Conservation (phyloP, 805 yeast species). For the Tetrapisispora phaffii region DNA sequence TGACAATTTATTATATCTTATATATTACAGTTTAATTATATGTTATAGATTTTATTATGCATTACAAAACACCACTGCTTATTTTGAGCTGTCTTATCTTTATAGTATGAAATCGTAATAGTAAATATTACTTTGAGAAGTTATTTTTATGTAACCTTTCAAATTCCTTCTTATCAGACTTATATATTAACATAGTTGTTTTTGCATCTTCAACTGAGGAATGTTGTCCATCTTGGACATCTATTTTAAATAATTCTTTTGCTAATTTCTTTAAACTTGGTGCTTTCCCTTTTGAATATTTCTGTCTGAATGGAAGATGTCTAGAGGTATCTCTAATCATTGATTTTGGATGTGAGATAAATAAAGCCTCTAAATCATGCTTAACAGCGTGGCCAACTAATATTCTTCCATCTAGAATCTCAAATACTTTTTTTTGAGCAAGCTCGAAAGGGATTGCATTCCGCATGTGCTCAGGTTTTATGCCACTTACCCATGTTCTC, state of each 20-base stretch:
- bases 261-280: slow-evolving; percentile 65
- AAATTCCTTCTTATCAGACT: slow-evolving; percentile 51
- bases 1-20: too few species aligned
- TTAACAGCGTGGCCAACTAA: slow-evolving; percentile 80
- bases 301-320: slow-evolving; percentile 45
- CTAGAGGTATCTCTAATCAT: slow-evolving; percentile 66
- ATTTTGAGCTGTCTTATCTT: neutral
- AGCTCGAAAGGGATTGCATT: slow-evolving; percentile 56
- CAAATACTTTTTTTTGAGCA: slow-evolving; percentile 50
- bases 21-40: neutral
- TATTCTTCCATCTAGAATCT: slow-evolving; percentile 43
- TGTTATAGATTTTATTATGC: neutral
- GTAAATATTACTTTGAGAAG: neutral
- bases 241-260: slow-evolving; percentile 43
- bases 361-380: slow-evolving; percentile 64
- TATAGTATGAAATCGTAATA: neutral
- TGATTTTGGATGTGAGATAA: slow-evolving; percentile 55
- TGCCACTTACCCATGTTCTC: slow-evolving; percentile 90
- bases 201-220: slow-evolving; percentile 87
- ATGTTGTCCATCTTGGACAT: slow-evolving; percentile 68
- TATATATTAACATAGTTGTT: slow-evolving; percentile 76
- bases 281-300: slow-evolving; percentile 51
- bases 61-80: neutral
- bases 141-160: slow-evolving; percentile 33
- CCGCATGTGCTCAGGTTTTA: slow-evolving; percentile 58